Evolutionary conservation across 495 filamentous ascomycete species (phyloP).

Genomic region (Penicillium steckii): DNA sequence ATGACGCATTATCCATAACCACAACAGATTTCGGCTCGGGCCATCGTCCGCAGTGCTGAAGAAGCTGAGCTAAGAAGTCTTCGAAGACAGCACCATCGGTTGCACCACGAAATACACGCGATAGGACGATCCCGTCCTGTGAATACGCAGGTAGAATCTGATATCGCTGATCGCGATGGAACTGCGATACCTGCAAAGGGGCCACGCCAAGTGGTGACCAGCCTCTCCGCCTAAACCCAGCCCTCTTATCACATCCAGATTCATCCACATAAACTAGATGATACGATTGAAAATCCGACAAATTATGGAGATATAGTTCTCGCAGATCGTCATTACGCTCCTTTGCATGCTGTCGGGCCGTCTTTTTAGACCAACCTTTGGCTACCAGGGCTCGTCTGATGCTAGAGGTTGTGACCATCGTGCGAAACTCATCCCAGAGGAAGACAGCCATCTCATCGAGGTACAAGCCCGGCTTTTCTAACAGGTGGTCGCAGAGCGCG

Average conservation of each 20-base stretch:
- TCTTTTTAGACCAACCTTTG: neutral
- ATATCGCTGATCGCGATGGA: constrained; percentile 29
- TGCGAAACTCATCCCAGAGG: neutral
- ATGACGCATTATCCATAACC: no score
- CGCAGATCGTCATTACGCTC: neutral
- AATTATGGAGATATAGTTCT: neutral
- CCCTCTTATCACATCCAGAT: constrained; percentile 6
- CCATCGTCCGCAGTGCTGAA: constrained; percentile 34
- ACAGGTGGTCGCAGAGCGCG: neutral
- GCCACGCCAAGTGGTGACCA: constrained; percentile 32
- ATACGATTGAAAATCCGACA: constrained; percentile 1
- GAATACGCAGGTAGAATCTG: constrained; percentile 39
- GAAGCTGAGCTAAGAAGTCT: constrained; percentile 39
- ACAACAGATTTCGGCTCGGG: constrained; percentile 40
- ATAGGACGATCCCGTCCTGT: constrained; percentile 30
- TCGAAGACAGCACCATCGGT: constrained; percentile 39
- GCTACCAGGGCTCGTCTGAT: neutral
- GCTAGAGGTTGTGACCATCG: neutral
- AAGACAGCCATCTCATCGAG: neutral
- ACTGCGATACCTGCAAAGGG: constrained; percentile 30
- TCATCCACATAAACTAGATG: no score
- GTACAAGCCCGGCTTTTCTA: neutral
- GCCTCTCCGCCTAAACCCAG: constrained; percentile 26
- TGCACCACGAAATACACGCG: no score
- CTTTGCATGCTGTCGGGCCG: neutral